Conservation (phyloP, 2,329 filamentous ascomycete genomes). For the Colletotrichum plurivorum region DNA sequence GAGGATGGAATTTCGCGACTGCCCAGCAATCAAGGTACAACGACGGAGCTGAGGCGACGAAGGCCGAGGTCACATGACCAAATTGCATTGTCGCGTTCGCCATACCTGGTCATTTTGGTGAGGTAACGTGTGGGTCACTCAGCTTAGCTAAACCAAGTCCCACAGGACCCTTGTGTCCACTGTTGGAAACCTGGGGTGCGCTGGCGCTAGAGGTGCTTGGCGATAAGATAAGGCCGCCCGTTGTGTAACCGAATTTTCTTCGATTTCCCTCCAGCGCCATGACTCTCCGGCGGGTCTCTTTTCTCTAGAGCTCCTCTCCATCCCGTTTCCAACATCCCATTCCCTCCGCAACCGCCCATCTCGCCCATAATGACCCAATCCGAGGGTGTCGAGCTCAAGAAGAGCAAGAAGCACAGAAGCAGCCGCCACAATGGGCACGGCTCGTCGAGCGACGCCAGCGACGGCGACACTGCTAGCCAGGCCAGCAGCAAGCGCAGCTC, state of each 20-base stretch:
- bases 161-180: constrained; percentile 11
- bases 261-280: constrained; percentile 28
- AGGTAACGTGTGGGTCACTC: background rate
- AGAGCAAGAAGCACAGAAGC: constrained; percentile 50
- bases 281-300: constrained; percentile 31
- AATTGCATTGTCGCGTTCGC: no score
- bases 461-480: constrained; percentile 41
- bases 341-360: constrained; percentile 32
- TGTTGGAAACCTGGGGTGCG: constrained; percentile 15
- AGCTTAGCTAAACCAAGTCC: background rate
- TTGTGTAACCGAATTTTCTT: constrained; percentile 37
- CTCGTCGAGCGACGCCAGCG: constrained; percentile 27
- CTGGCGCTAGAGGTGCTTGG: background rate
- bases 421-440: constrained; percentile 47
- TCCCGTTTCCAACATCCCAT: constrained; percentile 38
- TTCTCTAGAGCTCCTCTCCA: constrained; percentile 17
- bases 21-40: no score
- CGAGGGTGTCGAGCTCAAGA: constrained; percentile 48
- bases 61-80: no score
- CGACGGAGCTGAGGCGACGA: no score
- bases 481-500: constrained; percentile 33
- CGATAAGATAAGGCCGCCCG: constrained; percentile 38
- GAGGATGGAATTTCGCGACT: no score
- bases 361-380: constrained; percentile 47
- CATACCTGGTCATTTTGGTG: background rate